Percentiles rank a stretch among this genome's conserved stretches.
Evolutionary conservation across 768 basidiomycete genomes (phyloP).

Genomic region (Paxillus rubicundulus): DNA sequence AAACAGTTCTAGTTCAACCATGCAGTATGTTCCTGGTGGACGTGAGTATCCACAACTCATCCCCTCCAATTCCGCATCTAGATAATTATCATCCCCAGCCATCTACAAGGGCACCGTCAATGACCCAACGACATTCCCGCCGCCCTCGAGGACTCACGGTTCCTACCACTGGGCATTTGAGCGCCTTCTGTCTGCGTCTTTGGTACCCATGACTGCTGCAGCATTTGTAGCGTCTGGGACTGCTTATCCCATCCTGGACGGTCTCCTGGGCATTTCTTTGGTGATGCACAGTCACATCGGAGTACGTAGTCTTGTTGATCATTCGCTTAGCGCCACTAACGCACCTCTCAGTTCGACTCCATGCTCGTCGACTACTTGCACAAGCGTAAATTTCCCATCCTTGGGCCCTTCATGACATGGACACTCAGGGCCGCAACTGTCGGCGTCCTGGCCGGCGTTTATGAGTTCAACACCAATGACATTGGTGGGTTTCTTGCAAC

Average conservation of each 20-base stretch:
- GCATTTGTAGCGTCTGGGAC: slow-evolving; percentile 80
- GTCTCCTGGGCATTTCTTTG: slow-evolving; percentile 80
- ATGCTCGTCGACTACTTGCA: slow-evolving; percentile 88
- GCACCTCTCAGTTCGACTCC: slow-evolving; percentile 59
- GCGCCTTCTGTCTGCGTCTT: slow-evolving; percentile 80
- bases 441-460: slow-evolving; percentile 83
- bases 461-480: slow-evolving; percentile 98
- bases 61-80: not conserved
- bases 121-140: slow-evolving; percentile 89
- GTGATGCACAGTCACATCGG: slow-evolving; percentile 97
- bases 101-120: slow-evolving; percentile 91
- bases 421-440: slow-evolving; percentile 71
- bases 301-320: slow-evolving; percentile 39
- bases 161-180: slow-evolving; percentile 95
- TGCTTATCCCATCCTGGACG: slow-evolving; percentile 84
- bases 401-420: slow-evolving; percentile 76
- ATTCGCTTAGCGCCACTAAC: not conserved
- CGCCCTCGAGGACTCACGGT: slow-evolving; percentile 77
- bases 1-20: slow-evolving; percentile 28
- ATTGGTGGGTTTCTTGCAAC: slow-evolving; percentile 62
- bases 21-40: slow-evolving; percentile 64
- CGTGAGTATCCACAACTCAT: slow-evolving; percentile 44
- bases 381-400: slow-evolving; percentile 84
- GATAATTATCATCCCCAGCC: slow-evolving; percentile 42
- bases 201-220: slow-evolving; percentile 86